Evolutionary conservation across 768 basidiomycete species (phyloP), one percentile per base, ranked within the genome.

Genomic region (Mycena kentingensis): DNA sequence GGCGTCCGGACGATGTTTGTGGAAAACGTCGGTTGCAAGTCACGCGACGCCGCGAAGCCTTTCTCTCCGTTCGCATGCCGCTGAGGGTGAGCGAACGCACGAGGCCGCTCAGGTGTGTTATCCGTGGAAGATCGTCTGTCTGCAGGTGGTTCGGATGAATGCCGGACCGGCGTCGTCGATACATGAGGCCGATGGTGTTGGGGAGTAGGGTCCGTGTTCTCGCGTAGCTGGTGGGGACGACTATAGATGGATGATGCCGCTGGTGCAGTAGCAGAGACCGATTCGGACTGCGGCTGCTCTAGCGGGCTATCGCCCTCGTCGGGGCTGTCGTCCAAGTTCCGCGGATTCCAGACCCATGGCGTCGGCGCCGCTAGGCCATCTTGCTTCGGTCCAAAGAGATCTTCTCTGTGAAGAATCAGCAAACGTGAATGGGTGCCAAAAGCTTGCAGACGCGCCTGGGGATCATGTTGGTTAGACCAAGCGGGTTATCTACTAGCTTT

Each of bases 291-390:
- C 52, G 55, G 38, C 35, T 38, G 51, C 41, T 55, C 31, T 26
- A 46, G 45, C 47, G 35, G 55, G 45, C 51, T 34, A 27, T 51
- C 41, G 44, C 59, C 49, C 21, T 65, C 41, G 29, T 55, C 57
- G 18, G 65, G 67, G 24, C 73, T 69, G 28, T 72, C 63, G 8
- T 63, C 53, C 19, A 84, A 69, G 51, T 70, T 69, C 29, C 75
- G 63, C 22, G 85, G 80, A 66, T 77, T 83, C 88, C 88, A 90
- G 50, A 88, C 77, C 87, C 87, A 90, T 7, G 88, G 88, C 0
- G 88, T 88, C 5, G 73, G 69, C 15, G 68, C 70, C 16, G 70
- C 70, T 18, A 72, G 70, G 39, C 63, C 63, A 27, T 60, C 63
- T 11, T 69, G 70, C 24, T 56, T 64, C 27, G 66, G 65, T 11